Evolutionary conservation across 2,329 filamentous ascomycete genomes (phyloP).

Genomic region (Talaromyces albobiverticillius): DNA sequence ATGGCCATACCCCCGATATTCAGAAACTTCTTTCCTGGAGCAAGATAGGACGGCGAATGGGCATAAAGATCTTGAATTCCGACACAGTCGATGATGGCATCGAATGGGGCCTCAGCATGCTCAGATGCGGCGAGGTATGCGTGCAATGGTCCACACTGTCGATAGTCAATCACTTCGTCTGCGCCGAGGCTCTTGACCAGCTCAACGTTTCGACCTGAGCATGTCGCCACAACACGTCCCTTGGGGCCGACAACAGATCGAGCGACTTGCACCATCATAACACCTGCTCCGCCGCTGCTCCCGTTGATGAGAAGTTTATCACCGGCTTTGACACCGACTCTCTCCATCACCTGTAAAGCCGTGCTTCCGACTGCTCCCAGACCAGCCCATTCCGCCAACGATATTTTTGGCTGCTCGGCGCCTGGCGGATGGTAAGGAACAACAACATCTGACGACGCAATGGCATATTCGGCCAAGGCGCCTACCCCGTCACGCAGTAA

Average conservation of each 20-base stretch:
- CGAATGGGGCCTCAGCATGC: neutral
- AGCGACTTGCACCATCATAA: constrained; percentile 7
- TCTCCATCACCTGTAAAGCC: neutral
- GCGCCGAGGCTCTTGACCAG: constrained; percentile 67
- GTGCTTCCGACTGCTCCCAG: neutral
- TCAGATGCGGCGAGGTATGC: constrained; percentile 1
- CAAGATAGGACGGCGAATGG: constrained; percentile 1
- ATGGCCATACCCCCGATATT: constrained; percentile 1
- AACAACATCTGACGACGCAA: neutral
- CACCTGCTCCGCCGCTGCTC: constrained; percentile 1
- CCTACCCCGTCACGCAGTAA: neutral
- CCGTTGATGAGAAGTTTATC: constrained; percentile 8
- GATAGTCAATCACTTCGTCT: constrained; percentile 68
- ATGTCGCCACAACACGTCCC: constrained; percentile 4
- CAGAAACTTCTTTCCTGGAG: neutral
- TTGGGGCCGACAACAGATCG: neutral
- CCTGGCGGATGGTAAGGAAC: neutral
- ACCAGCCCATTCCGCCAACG: constrained; percentile 4
- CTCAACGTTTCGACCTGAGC: constrained; percentile 55
- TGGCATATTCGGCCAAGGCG: constrained; percentile 2
- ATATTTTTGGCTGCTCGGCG: neutral
- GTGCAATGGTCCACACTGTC: neutral
- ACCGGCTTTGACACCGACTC: neutral
- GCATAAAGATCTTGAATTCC: constrained; percentile 4
- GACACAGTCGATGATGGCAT: constrained; percentile 8